Base-by-base conservation (phyloP, 2,329 filamentous ascomycete genomes). In the Plectosphaerella cucumerina region DNA sequence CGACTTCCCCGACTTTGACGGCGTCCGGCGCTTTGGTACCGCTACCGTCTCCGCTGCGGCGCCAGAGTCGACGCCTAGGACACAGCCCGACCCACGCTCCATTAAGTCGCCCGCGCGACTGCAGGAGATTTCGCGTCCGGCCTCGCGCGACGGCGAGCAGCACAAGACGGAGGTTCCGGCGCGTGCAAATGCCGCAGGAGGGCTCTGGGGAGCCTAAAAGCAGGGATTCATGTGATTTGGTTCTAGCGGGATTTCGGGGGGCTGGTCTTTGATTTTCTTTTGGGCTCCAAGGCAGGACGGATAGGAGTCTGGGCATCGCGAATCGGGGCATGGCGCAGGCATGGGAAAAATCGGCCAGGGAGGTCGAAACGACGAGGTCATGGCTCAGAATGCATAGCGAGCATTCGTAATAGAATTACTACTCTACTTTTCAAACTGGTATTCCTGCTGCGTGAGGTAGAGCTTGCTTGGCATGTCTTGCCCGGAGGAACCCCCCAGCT, bases 1-100 rank as follows among this genome's bases (percentile, higher is more conserved):
- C 47, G 71, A 80, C 59, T 67, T 81, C 5, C 70, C 80, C 2
- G 74, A 81, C 59, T 81, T 83, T 60, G 73, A 74, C 44, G 67
- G 70, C 50, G 69, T 66, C 55, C 67, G 54, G 60, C 69, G 53
- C 37, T 23, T 56, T n/a, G 22, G 42, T 4, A 20, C 18, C 3
- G 26, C 26, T 31, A 31, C 26, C 12, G 26, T 31, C 6, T 18
- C 39, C 9, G 39, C 18, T 10, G 21, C 42, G 6, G 20, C 15
- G 41, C 14, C 15, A 15, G 42, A 10, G 42, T 14, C 21, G 5
- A 21, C 47, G 35, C 37, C 47, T n/a, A 31, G 17, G 34, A 56
- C 54, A 33, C 53, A 60, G 3, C 53, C 59, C 5, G 56, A 63
- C 43, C 46, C 34, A 26, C 48, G 49, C 17, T 46, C 52, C 3